Conservation (phyloP, 1,284 basidiomycete genomes). For the Pyrrhoderma noxium region DNA sequence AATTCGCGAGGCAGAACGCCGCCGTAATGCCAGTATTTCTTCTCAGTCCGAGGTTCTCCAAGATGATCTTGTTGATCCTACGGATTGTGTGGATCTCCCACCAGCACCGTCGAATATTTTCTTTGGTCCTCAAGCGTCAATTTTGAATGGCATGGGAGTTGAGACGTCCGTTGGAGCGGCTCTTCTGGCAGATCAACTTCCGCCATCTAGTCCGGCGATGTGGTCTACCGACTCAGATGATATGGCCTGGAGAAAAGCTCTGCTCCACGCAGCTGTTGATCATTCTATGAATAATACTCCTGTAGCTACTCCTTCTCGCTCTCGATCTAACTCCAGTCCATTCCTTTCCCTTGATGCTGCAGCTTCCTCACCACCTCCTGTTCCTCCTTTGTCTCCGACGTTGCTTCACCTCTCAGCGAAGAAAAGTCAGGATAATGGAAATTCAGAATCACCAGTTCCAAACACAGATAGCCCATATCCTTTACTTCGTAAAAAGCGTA, state of each 20-base stretch:
- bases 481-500: conserved; percentile 19
- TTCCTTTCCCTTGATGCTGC: conserved; percentile 14
- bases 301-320: conserved; percentile 19
- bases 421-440: too few species aligned
- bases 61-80: conserved; percentile 62
- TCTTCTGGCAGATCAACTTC: conserved; percentile 58
- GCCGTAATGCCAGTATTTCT: conserved; percentile 7
- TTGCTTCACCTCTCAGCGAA: background rate
- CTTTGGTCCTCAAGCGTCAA: conserved; percentile 67
- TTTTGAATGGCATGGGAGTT: conserved; percentile 58
- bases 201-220: conserved; percentile 54
- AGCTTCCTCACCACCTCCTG: conserved; percentile 18
- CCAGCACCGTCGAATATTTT: conserved; percentile 47
- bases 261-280: conserved; percentile 65
- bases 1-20: conserved; percentile 31
- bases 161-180: conserved; percentile 66
- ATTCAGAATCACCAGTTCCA: too few species aligned
- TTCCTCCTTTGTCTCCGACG: conserved; percentile 19
- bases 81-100: conserved; percentile 70
- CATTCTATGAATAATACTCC: conserved; percentile 56
- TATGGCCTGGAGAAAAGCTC: conserved; percentile 60
- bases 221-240: conserved; percentile 49
- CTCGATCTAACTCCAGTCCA: conserved; percentile 7
- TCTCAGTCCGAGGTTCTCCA: conserved; percentile 23
- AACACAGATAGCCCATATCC: background rate